These are phyloP conservation scores for Picea sitchensis DNA, from an alignment of 75 land plant genomes.

Conservation along the genomic window DNA sequence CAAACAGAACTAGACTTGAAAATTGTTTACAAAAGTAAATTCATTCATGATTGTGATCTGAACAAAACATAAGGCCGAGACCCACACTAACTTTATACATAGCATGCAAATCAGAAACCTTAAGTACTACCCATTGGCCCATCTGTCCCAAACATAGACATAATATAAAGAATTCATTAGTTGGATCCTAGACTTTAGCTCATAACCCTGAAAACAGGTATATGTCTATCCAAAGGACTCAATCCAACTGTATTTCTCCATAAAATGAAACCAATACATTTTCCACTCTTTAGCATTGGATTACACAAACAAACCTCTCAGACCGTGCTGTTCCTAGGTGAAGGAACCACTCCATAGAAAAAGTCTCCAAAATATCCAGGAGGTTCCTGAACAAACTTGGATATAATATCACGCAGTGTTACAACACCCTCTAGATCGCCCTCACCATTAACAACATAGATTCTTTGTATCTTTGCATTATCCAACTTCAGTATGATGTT, in stretches of 20 bases:
- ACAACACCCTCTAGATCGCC: conserved; percentile 74
- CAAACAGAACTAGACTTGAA: too few relatives aligned
- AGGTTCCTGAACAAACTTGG: conserved; percentile 86
- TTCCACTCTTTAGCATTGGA: not conserved
- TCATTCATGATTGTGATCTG: too few relatives aligned
- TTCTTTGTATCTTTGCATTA: conserved; percentile 57
- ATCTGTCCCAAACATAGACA: not conserved
- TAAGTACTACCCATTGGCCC: not conserved
- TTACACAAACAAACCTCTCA: conserved; percentile 4
- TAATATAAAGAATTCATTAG: not conserved
- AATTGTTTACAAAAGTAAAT: too few relatives aligned
- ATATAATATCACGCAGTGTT: conserved; percentile 84
- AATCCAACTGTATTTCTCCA: not conserved
- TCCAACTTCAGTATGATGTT: conserved; percentile 59
- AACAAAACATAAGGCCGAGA: too few relatives aligned
- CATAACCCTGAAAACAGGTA: not conserved
- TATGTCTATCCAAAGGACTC: not conserved
- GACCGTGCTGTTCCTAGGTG: conserved; percentile 47
- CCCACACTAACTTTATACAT: too few relatives aligned
- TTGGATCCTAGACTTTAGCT: not conserved
- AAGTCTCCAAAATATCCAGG: conserved; percentile 86
- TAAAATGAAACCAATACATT: not conserved
- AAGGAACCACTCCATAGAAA: conserved; percentile 73
- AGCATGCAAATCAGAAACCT: not conserved
- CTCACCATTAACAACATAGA: conserved; percentile 66